Conservation (phyloP, 176 grass and related monocot genomes). For the Cenchrus americanus region DNA sequence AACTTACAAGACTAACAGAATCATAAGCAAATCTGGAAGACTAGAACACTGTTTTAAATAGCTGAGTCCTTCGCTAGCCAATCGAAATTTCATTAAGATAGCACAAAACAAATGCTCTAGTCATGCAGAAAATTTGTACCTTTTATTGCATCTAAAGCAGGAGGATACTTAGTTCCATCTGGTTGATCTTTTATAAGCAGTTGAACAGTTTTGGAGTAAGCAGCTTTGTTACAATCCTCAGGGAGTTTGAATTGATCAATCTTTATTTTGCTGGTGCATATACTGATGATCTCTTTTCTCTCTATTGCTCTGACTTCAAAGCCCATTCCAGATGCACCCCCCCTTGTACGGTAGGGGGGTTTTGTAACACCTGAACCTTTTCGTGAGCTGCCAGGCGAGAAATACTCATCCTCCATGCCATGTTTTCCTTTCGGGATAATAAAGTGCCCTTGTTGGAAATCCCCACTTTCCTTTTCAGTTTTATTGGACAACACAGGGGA, state of each 20-base stretch:
- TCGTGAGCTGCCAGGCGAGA: conserved; percentile 63
- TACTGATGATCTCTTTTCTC: conserved; percentile 76
- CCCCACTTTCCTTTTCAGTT: conserved; percentile 56
- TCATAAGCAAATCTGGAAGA: background rate
- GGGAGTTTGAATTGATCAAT: conserved; percentile 84
- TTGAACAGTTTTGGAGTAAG: conserved; percentile 86
- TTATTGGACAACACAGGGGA: conserved; percentile 39
- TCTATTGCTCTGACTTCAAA: conserved; percentile 86
- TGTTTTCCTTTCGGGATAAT: conserved; percentile 94
- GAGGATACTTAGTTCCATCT: conserved; percentile 70
- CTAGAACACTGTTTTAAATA: conserved; percentile 3
- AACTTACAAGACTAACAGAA: conserved; percentile 24
- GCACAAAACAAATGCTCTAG: conserved; percentile 5
- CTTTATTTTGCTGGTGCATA: conserved; percentile 44
- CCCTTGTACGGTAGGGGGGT: conserved; percentile 75
- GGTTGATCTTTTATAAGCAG: conserved; percentile 66
- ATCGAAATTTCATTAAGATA: conserved; percentile 3
- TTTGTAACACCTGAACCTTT: conserved; percentile 73
- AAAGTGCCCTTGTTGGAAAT: conserved; percentile 73
- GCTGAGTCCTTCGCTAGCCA: background rate
- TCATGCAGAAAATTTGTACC: conserved; percentile 54
- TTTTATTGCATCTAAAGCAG: conserved; percentile 86
- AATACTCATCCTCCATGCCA: conserved; percentile 82
- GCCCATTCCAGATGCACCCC: conserved; percentile 59
- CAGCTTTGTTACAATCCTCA: conserved; percentile 64